A percentile compares a stretch with the other conserved stretches of the same genome.
Conservation (phyloP, 2,329 filamentous ascomycete species). For the Fusarium circinatum region DNA sequence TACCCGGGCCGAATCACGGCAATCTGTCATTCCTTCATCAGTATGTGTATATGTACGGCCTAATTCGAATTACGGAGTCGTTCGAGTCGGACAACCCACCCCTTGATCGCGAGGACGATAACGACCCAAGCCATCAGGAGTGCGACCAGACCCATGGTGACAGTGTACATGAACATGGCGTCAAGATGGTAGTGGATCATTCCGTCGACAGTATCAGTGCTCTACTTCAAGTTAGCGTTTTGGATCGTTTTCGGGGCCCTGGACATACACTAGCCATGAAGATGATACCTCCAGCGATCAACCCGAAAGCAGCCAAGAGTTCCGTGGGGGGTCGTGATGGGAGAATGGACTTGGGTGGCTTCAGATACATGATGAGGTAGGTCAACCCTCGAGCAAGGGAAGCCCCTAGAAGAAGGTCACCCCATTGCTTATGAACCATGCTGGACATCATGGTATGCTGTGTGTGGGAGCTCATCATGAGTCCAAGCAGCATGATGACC, state of each 20-base stretch:
- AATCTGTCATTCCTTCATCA: not conserved
- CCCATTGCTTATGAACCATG: slow-evolving; percentile 97
- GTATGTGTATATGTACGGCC: not conserved
- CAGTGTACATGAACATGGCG: slow-evolving; percentile 93
- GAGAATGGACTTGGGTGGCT: slow-evolving; percentile 81
- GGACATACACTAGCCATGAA: slow-evolving; percentile 88
- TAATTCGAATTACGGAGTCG: slow-evolving; percentile 13
- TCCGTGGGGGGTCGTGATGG: slow-evolving; percentile 90
- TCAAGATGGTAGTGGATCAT: slow-evolving; percentile 83
- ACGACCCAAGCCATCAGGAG: slow-evolving; percentile 89
- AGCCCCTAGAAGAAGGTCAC: slow-evolving; percentile 82
- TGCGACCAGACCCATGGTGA: slow-evolving; percentile 84
- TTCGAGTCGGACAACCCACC: slow-evolving; percentile 76
- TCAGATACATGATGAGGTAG: slow-evolving; percentile 82
- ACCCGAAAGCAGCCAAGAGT: slow-evolving; percentile 85
- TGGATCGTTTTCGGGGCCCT: too few species aligned
- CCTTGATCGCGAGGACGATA: slow-evolving; percentile 82
- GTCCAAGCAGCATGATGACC: slow-evolving; percentile 85
- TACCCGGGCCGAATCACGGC: not conserved
- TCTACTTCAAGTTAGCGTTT: slow-evolving; percentile 55
- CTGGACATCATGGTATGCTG: slow-evolving; percentile 84
- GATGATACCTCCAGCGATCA: slow-evolving; percentile 86
- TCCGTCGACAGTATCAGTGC: slow-evolving; percentile 78
- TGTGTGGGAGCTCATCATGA: slow-evolving; percentile 96
- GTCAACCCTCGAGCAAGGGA: slow-evolving; percentile 81